Evolutionary conservation across 2,329 filamentous ascomycete genomes (phyloP), one percentile per base, ranked within the genome.

Genomic region (Aspergillus texensis): DNA sequence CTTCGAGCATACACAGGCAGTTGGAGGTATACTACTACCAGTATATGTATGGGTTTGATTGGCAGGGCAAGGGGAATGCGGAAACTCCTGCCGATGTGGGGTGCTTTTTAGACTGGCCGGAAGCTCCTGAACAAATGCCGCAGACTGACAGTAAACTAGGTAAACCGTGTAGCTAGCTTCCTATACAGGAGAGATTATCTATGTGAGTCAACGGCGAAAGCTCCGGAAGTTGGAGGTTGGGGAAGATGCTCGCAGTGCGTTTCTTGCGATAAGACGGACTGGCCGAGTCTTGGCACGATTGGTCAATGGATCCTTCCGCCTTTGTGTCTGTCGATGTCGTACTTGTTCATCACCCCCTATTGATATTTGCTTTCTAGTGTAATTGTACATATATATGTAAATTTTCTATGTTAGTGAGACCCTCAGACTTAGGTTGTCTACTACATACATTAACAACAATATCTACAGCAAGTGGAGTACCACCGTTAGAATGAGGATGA

Each of bases 1-100:
- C n/a, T 43, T 56, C 57, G 30, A 54, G 60, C 63, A 60, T 58
- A 60, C 61, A 50, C 41, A 56, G 45, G 48, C 62, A 36, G 55
- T 48, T 26, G 34, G 39, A 41, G 39, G 53, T 57, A 60, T 55
- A 60, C 50, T 50, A 57, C 59, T 45, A 45, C 45, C 45, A 32
- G 30, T 26, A 52, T 50, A 34, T 57, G 36, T 48, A 43, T 43
- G 32, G 32, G 61, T 36, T 53, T 50, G 57, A 55, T 59, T 34
- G 52, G 61, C 50, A 50, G 61, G 45, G 56, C 32, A 57, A 50
- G 26, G 46, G 57, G 48, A 32, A 60, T 57, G 58, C 46, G 58
- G 50, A 43, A 60, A 60, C 34, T 53, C 36, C 48, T 54, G 48
- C 48, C 34, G 48, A 41, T 34, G 48, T 53, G 48, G 52, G 52